phyloP scores from a whole-genome alignment of 23 red algal genomes.

The Cyanidioschyzon merolae region DNA sequence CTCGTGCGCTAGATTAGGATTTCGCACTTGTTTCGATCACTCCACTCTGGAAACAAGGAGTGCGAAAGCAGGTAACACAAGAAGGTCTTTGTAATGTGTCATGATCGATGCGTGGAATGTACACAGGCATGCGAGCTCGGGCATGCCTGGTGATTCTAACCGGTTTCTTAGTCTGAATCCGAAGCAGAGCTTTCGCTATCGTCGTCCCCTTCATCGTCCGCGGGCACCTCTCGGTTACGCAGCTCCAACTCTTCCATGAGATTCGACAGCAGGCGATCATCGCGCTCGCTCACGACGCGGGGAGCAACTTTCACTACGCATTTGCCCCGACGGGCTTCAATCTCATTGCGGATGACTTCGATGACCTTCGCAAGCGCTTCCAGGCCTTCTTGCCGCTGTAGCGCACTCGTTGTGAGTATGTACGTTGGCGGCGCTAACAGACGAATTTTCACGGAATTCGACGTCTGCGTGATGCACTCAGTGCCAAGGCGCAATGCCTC shows the following conservation, averaged over 20 bases:
- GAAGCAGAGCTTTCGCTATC: not conserved
- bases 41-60: too few relatives aligned
- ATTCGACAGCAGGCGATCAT: slow-evolving; percentile 63
- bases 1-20: too few relatives aligned
- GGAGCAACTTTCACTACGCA: slow-evolving; percentile 74
- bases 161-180: not conserved
- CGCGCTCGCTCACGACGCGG: slow-evolving; percentile 72
- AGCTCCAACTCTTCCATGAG: slow-evolving; percentile 90
- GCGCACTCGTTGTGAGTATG: slow-evolving; percentile 58
- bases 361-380: slow-evolving; percentile 48
- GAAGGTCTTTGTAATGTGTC: too few relatives aligned
- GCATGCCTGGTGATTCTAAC: too few relatives aligned
- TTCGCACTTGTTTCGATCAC: too few relatives aligned
- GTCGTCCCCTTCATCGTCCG: slow-evolving; percentile 62
- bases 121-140: too few relatives aligned
- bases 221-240: slow-evolving; percentile 69
- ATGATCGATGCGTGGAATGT: too few relatives aligned
- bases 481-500: slow-evolving; percentile 61
- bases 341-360: slow-evolving; percentile 54
- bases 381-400: slow-evolving; percentile 62
- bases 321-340: slow-evolving; percentile 65
- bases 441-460: slow-evolving; percentile 65
- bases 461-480: slow-evolving; percentile 30
- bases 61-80: too few relatives aligned
- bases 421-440: slow-evolving; percentile 90